These are phyloP conservation scores for Pseudocercospora eumusae DNA, from an alignment of 2,329 filamentous ascomycete species.

Conservation along the genomic window DNA sequence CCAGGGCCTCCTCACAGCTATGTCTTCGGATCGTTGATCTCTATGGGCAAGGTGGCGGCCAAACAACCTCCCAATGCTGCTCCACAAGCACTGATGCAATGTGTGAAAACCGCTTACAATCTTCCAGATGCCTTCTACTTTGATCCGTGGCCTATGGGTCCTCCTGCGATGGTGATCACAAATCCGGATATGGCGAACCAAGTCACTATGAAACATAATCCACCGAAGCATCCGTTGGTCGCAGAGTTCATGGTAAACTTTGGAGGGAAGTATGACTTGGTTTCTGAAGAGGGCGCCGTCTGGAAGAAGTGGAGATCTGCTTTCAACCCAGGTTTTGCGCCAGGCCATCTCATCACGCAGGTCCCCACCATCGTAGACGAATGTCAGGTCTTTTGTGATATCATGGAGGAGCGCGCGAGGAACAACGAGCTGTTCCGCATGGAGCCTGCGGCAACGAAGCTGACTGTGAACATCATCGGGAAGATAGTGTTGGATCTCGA, in stretches of 20 bases:
- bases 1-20: conserved; percentile 47
- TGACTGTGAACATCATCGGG: conserved; percentile 49
- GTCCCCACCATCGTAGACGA: conserved; percentile 44
- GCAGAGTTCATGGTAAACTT: conserved; percentile 40
- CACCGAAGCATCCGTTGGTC: conserved; percentile 41
- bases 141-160: conserved; percentile 48
- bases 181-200: conserved; percentile 45
- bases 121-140: conserved; percentile 47
- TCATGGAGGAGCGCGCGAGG: conserved; percentile 41
- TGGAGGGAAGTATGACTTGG: conserved; percentile 41
- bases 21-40: conserved; percentile 45
- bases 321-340: conserved; percentile 48
- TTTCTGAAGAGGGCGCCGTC: conserved; percentile 41
- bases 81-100: conserved; percentile 40
- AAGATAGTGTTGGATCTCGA: conserved; percentile 44
- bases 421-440: conserved; percentile 44
- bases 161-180: conserved; percentile 41
- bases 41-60: conserved; percentile 42
- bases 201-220: conserved; percentile 39
- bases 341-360: conserved; percentile 44
- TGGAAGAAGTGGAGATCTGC: conserved; percentile 50
- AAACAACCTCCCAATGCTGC: conserved; percentile 42
- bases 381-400: conserved; percentile 37
- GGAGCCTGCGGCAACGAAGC: conserved; percentile 43
- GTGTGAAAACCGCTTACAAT: conserved; percentile 42